Conservation (phyloP, 768 basidiomycete genomes). For the Lactifluus hygrophoroides region DNA sequence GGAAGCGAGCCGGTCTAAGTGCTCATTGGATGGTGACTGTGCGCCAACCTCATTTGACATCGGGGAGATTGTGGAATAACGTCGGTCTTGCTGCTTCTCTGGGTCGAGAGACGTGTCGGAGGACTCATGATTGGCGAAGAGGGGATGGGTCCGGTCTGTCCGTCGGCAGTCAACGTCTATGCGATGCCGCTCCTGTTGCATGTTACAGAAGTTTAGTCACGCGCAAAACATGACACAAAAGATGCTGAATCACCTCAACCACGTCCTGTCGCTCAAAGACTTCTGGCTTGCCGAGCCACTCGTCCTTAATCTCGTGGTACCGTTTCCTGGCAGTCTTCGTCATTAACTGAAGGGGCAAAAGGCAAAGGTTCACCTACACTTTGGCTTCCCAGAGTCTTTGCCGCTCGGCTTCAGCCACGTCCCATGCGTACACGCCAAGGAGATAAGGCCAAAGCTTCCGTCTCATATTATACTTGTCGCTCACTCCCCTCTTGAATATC, state of each 20-base stretch:
- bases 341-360: not conserved
- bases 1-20: conserved; percentile 79
- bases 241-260: conserved; percentile 54
- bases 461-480: conserved; percentile 44
- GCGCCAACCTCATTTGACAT: conserved; percentile 67
- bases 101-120: conserved; percentile 41
- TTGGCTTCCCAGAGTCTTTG: conserved; percentile 53
- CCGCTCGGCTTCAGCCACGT: conserved; percentile 53
- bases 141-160: conserved; percentile 88
- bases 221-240: not conserved
- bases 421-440: conserved; percentile 79
- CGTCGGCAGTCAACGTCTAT: conserved; percentile 96
- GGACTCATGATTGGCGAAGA: conserved; percentile 49
- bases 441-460: conserved; percentile 87
- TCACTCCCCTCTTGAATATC: conserved; percentile 70
- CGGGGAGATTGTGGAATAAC: conserved; percentile 68
- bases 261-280: conserved; percentile 75
- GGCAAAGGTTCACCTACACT: conserved; percentile 34
- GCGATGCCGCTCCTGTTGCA: conserved; percentile 68
- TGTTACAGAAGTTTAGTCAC: conserved; percentile 23
- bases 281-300: conserved; percentile 80
- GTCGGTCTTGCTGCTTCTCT: conserved; percentile 48
- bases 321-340: conserved; percentile 37
- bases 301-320: conserved; percentile 63
- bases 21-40: conserved; percentile 83